Percentiles rank a stretch among this genome's conserved stretches.
phyloP scores from a whole-genome alignment of 192 early-diverging fungal genomes.

The Linnemannia zychae region DNA sequence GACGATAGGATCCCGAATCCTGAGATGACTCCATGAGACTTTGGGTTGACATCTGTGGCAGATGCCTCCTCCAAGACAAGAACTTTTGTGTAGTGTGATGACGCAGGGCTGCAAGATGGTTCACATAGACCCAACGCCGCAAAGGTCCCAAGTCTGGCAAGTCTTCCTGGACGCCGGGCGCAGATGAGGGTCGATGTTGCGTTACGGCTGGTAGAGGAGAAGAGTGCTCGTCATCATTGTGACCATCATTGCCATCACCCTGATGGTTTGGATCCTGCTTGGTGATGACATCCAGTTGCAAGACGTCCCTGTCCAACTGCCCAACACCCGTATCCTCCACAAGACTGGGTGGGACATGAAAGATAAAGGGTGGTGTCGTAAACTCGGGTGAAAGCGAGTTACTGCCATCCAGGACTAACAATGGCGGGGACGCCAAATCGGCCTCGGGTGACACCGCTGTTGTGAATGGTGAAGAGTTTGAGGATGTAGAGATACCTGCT shows the following conservation, averaged over 20 bases:
- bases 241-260: background rate
- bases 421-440: constrained; percentile 17
- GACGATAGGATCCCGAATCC: constrained; percentile 13
- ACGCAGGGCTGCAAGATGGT: constrained; percentile 23
- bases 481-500: background rate
- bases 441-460: constrained; percentile 6
- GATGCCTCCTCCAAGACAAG: constrained; percentile 24
- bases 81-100: constrained; percentile 46
- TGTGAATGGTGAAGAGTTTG: background rate
- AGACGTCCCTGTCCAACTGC: constrained; percentile 12
- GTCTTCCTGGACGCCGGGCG: background rate
- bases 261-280: background rate
- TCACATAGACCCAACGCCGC: constrained; percentile 26
- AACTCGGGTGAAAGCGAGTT: background rate
- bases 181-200: background rate
- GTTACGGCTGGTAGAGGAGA: background rate
- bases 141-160: constrained; percentile 7
- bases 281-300: constrained; percentile 16
- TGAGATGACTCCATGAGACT: constrained; percentile 26
- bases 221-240: background rate
- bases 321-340: background rate
- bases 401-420: constrained; percentile 2
- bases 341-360: background rate
- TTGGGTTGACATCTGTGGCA: background rate
- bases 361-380: constrained; percentile 24